A percentile compares a stretch with the other conserved stretches of the same genome.
These are phyloP conservation scores for Apophysomyces sp. DNA, from an alignment of 371 early-diverging fungal genomes.

Conservation along the genomic window DNA sequence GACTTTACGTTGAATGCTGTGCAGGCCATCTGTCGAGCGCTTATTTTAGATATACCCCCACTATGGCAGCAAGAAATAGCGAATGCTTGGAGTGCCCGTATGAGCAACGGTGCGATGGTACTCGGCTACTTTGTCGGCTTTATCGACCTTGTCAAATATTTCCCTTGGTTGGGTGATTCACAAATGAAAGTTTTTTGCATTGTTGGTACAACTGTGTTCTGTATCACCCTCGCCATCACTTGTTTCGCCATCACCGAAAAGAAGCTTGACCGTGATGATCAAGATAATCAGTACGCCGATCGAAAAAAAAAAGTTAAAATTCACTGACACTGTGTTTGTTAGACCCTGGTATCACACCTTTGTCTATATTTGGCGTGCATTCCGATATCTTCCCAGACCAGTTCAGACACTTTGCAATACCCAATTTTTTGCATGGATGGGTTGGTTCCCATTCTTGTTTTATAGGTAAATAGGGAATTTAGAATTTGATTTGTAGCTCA, in stretches of 20 bases:
- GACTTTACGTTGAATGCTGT: conserved; percentile 82
- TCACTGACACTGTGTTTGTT: neutral
- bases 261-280: conserved; percentile 21
- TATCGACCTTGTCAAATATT: conserved; percentile 60
- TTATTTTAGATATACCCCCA: conserved; percentile 75
- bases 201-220: conserved; percentile 59
- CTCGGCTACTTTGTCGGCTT: conserved; percentile 70
- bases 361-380: conserved; percentile 58
- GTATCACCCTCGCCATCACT: conserved; percentile 48
- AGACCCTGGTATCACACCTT: conserved; percentile 58
- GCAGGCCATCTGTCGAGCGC: conserved; percentile 69
- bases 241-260: conserved; percentile 59
- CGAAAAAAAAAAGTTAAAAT: neutral
- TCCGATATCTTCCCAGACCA: conserved; percentile 57
- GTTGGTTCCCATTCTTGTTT: conserved; percentile 81
- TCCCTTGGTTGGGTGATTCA: conserved; percentile 63
- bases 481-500: neutral
- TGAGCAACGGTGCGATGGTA: conserved; percentile 72
- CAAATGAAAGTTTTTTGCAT: conserved; percentile 71
- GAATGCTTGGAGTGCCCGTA: conserved; percentile 73
- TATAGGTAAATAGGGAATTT: conserved; percentile 35
- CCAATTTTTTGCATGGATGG: conserved; percentile 87
- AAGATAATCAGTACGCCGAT: conserved; percentile 18
- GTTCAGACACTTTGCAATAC: conserved; percentile 72
- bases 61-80: conserved; percentile 67